Evolutionary conservation across 2,329 filamentous ascomycete genomes (phyloP).

Genomic region (Aulographum hederae): DNA sequence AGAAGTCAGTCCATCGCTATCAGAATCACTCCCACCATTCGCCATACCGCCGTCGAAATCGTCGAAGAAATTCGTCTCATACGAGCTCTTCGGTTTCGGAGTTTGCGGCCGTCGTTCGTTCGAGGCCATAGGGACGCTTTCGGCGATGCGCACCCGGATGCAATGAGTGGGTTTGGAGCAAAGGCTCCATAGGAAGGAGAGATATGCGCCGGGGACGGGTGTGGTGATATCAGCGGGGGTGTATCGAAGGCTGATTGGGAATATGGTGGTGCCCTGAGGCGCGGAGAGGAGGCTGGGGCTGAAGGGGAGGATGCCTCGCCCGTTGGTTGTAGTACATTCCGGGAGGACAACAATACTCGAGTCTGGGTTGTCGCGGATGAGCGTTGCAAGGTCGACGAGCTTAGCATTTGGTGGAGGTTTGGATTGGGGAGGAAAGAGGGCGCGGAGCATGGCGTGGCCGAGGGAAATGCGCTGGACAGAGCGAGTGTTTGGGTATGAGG

Average conservation of each 20-base stretch:
- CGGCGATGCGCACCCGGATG: constrained; percentile 79
- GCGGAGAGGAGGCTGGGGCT: constrained; percentile 58
- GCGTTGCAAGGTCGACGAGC: constrained; percentile 19
- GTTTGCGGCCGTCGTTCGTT: not conserved
- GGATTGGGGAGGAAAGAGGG: constrained; percentile 41
- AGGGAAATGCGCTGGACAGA: constrained; percentile 64
- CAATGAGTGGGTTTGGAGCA: constrained; percentile 72
- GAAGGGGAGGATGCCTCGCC: constrained; percentile 71
- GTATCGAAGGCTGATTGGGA: constrained; percentile 80
- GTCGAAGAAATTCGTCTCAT: constrained; percentile 28
- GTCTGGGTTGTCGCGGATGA: constrained; percentile 50
- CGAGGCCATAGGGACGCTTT: constrained; percentile 35
- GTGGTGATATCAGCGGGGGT: constrained; percentile 80
- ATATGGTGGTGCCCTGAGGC: constrained; percentile 54
- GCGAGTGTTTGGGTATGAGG: constrained; percentile 57
- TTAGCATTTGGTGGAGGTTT: constrained; percentile 13
- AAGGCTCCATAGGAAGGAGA: constrained; percentile 67
- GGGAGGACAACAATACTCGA: constrained; percentile 77
- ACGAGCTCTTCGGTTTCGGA: constrained; percentile 11
- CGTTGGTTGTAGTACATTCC: constrained; percentile 88
- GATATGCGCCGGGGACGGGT: constrained; percentile 58
- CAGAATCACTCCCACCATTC: constrained; percentile 10
- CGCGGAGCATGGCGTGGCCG: constrained; percentile 53
- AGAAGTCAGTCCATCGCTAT: constrained; percentile 28
- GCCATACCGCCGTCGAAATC: constrained; percentile 9